These are phyloP conservation scores for Podaxis mareebaensis DNA, from an alignment of 768 basidiomycete species.

Conservation along the genomic window DNA sequence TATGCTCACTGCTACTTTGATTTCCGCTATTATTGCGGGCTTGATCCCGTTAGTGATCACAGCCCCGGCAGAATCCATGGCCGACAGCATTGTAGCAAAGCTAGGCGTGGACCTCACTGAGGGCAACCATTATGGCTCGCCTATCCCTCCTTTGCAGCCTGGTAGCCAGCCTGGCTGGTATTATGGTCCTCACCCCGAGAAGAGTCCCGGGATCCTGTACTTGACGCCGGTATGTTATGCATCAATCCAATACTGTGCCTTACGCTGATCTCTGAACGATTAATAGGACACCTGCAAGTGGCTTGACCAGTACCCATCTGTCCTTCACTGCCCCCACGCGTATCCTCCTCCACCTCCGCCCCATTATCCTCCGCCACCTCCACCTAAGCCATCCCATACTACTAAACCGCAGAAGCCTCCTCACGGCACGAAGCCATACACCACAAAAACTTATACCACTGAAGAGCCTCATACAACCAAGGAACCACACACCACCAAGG, in stretches of 20 bases:
- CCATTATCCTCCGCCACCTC: neutral
- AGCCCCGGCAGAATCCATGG: neutral
- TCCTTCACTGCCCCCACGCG: neutral
- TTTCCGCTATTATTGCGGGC: conserved; percentile 3
- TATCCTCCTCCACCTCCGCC: neutral
- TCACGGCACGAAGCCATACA: too few species aligned
- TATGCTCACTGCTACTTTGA: conserved; percentile 2
- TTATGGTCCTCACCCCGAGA: conserved; percentile 32
- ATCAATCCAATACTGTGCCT: neutral
- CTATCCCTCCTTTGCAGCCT: conserved; percentile 36
- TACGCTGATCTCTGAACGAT: neutral
- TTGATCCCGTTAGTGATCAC: conserved; percentile 2
- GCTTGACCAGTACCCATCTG: neutral
- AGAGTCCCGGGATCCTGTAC: conserved; percentile 28
- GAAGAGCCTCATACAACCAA: too few species aligned
- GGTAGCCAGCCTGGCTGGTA: conserved; percentile 43
- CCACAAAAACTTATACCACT: too few species aligned
- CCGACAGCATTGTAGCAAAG: neutral
- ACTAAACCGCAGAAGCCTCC: neutral
- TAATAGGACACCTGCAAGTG: conserved; percentile 35
- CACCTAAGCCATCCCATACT: neutral
- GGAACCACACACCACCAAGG: too few species aligned
- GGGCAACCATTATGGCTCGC: conserved; percentile 38
- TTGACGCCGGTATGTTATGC: conserved; percentile 29
- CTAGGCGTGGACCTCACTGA: conserved; percentile 30